A percentile compares a stretch with the other conserved stretches of the same genome.
Evolutionary conservation across 2,329 filamentous ascomycete genomes (phyloP).

Genomic region (Pseudogymnoascus sp.): DNA sequence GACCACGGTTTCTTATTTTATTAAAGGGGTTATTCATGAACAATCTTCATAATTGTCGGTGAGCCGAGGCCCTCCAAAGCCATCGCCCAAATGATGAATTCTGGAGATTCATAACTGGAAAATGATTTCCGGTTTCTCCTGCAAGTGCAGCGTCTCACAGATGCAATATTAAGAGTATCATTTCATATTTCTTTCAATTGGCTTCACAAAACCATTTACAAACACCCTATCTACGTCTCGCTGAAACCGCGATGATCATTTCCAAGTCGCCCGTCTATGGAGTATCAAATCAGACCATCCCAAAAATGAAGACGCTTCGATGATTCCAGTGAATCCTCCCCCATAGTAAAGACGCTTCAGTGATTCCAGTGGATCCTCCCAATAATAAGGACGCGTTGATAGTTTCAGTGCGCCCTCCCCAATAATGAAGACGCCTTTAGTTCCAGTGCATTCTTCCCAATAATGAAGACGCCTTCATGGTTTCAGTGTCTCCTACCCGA

Average conservation of each 20-base stretch:
- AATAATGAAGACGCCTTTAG: background rate
- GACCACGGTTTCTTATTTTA: background rate
- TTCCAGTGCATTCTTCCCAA: background rate
- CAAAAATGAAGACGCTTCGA: background rate
- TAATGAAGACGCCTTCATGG: background rate
- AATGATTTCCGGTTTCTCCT: background rate
- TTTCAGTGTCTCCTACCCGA: background rate
- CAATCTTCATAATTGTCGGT: background rate
- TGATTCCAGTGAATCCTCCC: background rate
- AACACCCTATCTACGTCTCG: background rate
- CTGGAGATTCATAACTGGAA: background rate
- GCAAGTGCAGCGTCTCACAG: conserved; percentile 5
- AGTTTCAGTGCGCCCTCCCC: background rate
- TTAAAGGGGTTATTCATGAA: background rate
- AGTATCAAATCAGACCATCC: background rate
- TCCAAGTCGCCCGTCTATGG: background rate
- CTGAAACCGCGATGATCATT: background rate
- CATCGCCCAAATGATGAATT: background rate
- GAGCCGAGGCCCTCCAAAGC: background rate
- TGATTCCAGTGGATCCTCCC: background rate
- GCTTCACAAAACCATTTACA: conserved; percentile 2
- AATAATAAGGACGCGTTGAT: background rate
- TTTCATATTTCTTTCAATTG: conserved; percentile 1
- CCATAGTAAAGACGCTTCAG: background rate
- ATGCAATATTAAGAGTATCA: background rate